A percentile compares a stretch with the other conserved stretches of the same genome.
Conservation (phyloP, 148 eudicot genomes). For the Nepenthes mirabilis region DNA sequence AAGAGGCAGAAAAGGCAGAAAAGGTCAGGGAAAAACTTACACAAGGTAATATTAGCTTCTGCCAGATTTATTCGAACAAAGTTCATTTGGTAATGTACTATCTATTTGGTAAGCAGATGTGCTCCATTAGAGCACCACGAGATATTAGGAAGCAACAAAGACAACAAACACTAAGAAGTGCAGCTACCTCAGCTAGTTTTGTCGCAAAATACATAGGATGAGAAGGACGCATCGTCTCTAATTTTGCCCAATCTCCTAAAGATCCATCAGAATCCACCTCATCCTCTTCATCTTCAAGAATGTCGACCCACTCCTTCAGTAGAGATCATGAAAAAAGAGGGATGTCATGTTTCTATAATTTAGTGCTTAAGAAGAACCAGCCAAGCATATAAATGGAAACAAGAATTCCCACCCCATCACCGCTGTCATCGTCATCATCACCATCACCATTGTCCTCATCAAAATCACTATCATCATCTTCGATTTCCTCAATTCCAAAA, state of each 20-base stretch:
- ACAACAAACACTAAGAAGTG: too few species aligned
- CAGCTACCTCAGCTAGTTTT: slow-evolving; percentile 59
- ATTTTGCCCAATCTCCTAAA: slow-evolving; percentile 89
- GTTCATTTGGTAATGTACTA: too few species aligned
- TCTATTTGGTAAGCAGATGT: not conserved
- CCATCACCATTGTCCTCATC: slow-evolving; percentile 38
- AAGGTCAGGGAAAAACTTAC: too few species aligned
- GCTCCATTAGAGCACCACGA: not conserved
- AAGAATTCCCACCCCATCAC: slow-evolving; percentile 31
- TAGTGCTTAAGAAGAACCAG: not conserved
- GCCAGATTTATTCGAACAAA: too few species aligned
- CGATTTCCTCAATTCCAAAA: slow-evolving; percentile 46
- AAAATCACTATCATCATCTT: slow-evolving; percentile 50
- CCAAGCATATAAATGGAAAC: slow-evolving; percentile 3
- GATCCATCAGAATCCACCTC: slow-evolving; percentile 66
- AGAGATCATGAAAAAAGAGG: slow-evolving; percentile 2
- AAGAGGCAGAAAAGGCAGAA: too few species aligned
- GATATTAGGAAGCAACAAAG: not conserved
- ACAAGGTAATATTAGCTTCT: too few species aligned
- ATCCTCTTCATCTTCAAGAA: slow-evolving; percentile 63
- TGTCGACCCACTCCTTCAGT: slow-evolving; percentile 75
- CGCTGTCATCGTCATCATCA: slow-evolving; percentile 39
- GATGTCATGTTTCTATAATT: not conserved
- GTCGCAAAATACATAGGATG: slow-evolving; percentile 96
- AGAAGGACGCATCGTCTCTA: slow-evolving; percentile 88